phyloP scores from a whole-genome alignment of 2,329 filamentous ascomycete genomes.

The Aspergillus sp. region DNA sequence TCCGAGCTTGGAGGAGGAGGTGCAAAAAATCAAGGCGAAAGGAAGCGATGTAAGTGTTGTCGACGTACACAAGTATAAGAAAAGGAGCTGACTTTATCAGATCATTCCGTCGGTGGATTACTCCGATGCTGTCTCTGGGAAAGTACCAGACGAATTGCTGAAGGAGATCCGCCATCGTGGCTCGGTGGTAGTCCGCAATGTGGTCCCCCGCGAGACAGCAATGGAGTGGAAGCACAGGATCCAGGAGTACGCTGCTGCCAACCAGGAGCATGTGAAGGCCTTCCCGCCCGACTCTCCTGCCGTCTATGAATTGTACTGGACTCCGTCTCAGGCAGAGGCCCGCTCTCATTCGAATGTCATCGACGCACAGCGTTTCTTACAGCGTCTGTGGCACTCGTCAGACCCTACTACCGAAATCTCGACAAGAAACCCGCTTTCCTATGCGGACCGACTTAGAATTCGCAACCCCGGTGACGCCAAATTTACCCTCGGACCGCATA shows the following conservation, averaged over 20 bases:
- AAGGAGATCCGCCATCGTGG: conserved; percentile 52
- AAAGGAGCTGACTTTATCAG: conserved; percentile 11
- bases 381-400: conserved; percentile 54
- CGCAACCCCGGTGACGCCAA: conserved; percentile 59
- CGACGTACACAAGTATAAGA: background rate
- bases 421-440: conserved; percentile 53
- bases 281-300: conserved; percentile 59
- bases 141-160: conserved; percentile 23
- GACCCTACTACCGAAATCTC: conserved; percentile 38
- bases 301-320: conserved; percentile 71
- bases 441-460: conserved; percentile 64
- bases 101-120: conserved; percentile 37
- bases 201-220: conserved; percentile 55
- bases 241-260: conserved; percentile 55
- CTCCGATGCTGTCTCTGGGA: conserved; percentile 29
- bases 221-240: conserved; percentile 56
- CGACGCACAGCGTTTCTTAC: conserved; percentile 51
- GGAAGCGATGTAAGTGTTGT: conserved; percentile 29
- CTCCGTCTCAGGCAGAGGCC: conserved; percentile 56
- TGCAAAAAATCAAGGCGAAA: conserved; percentile 30
- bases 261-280: conserved; percentile 44
- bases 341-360: conserved; percentile 59
- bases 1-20: conserved; percentile 29
- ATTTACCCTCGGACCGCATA: conserved; percentile 64
- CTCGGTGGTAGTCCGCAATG: conserved; percentile 55